Evolutionary conservation across 495 filamentous ascomycete species (phyloP).

Genomic region (Margaritispora aquatica): DNA sequence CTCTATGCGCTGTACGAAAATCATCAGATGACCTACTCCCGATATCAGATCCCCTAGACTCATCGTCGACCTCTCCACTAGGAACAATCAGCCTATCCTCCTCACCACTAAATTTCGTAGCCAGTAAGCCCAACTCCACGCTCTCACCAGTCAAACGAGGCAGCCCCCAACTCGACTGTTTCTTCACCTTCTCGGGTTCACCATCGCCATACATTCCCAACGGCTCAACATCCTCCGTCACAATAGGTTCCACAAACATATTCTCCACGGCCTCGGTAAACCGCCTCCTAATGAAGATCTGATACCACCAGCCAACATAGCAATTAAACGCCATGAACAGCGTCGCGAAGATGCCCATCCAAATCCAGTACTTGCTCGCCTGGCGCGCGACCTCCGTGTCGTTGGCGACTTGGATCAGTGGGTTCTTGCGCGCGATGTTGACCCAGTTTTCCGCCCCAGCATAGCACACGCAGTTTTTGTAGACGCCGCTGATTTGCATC

Average conservation of each 20-base stretch:
- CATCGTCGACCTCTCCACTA: not conserved
- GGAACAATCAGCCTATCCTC: not conserved
- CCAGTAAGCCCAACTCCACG: not conserved
- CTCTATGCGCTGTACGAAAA: not conserved
- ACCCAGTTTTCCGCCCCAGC: not conserved
- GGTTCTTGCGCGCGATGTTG: slow-evolving; percentile 5
- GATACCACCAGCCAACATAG: slow-evolving; percentile 29
- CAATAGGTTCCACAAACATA: slow-evolving; percentile 3
- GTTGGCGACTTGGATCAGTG: slow-evolving; percentile 5
- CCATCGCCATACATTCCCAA: not conserved
- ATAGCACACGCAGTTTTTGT: slow-evolving; percentile 13
- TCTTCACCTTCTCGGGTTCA: not conserved
- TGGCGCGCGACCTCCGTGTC: slow-evolving; percentile 4
- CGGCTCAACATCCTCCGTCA: not conserved
- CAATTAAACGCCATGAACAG: slow-evolving; percentile 19
- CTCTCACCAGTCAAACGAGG: not conserved
- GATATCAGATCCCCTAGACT: not conserved
- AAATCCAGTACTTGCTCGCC: slow-evolving; percentile 9
- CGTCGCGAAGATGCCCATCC: slow-evolving; percentile 16
- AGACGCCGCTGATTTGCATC: slow-evolving; percentile 16
- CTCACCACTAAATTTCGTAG: not conserved
- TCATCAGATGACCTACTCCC: not conserved
- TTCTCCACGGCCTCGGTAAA: slow-evolving; percentile 15
- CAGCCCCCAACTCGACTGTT: not conserved
- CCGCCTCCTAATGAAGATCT: slow-evolving; percentile 15